A percentile compares a stretch with the other conserved stretches of the same genome.
Evolutionary conservation across 2,329 filamentous ascomycete genomes (phyloP).

Genomic region (Scleromitrula shiraiana): DNA sequence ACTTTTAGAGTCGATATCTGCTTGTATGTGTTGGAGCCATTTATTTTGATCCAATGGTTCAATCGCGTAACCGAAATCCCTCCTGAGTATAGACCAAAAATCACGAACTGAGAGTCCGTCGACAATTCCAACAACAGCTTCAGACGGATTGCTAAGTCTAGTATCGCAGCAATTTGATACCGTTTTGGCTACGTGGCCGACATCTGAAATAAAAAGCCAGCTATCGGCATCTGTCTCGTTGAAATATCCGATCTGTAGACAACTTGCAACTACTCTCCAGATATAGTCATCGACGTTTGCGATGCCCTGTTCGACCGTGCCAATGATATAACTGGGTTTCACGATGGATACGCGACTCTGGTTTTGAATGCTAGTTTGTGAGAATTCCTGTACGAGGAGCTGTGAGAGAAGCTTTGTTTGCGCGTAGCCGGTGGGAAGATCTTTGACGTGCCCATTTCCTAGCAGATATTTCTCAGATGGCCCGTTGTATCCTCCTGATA

Average conservation of each 20-base stretch:
- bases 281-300: conserved; percentile 24
- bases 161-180: conserved; percentile 2
- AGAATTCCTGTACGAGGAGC: conserved; percentile 42
- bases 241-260: conserved; percentile 16
- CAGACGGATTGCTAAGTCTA: neutral
- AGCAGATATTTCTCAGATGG: conserved; percentile 45
- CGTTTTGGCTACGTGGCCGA: conserved; percentile 11
- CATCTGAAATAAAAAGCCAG: conserved; percentile 19
- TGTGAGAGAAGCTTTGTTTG: conserved; percentile 74
- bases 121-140: neutral
- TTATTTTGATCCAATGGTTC: neutral
- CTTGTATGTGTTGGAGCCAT: conserved; percentile 1
- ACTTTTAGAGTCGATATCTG: conserved; percentile 5
- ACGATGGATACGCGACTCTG: conserved; percentile 13
- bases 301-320: conserved; percentile 17
- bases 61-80: conserved; percentile 2
- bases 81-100: conserved; percentile 5
- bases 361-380: neutral
- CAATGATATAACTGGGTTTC: conserved; percentile 22
- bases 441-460: conserved; percentile 28
- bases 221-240: conserved; percentile 6
- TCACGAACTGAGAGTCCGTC: conserved; percentile 6
- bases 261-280: conserved; percentile 20
- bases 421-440: conserved; percentile 71
- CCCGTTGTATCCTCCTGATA: conserved; percentile 24